phyloP scores from a whole-genome alignment of 2,329 filamentous ascomycete species.

The Colletotrichum sojae region DNA sequence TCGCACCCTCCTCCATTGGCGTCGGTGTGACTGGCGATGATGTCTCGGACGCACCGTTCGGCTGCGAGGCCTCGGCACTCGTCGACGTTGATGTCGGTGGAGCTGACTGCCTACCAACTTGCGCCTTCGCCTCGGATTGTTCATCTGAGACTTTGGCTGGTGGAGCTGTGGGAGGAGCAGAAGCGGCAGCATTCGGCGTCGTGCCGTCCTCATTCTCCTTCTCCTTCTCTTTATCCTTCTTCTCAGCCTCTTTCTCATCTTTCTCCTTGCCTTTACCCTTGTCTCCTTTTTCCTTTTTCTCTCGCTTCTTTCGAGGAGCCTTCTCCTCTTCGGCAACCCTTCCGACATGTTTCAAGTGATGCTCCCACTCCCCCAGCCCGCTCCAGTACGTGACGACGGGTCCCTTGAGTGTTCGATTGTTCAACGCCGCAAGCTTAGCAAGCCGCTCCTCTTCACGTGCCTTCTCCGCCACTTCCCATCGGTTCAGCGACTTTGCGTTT shows the following conservation, averaged over 20 bases:
- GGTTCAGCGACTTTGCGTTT: slow-evolving; percentile 90
- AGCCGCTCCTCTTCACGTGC: slow-evolving; percentile 86
- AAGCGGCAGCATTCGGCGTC: slow-evolving; percentile 38
- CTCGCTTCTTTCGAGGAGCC: slow-evolving; percentile 65
- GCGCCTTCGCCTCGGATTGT: slow-evolving; percentile 1
- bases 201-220: slow-evolving; percentile 42
- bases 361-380: slow-evolving; percentile 86
- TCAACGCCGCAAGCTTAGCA: slow-evolving; percentile 87
- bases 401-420: slow-evolving; percentile 88
- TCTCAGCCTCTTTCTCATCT: slow-evolving; percentile 42
- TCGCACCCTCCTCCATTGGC: background rate
- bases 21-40: slow-evolving; percentile 5
- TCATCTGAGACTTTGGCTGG: slow-evolving; percentile 6
- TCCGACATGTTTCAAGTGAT: slow-evolving; percentile 80
- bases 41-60: slow-evolving; percentile 7
- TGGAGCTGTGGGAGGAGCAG: background rate
- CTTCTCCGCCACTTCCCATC: slow-evolving; percentile 95
- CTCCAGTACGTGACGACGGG: slow-evolving; percentile 95
- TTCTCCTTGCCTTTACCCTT: slow-evolving; percentile 52
- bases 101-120: background rate
- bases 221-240: slow-evolving; percentile 48
- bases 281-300: slow-evolving; percentile 63
- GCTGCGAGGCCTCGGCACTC: background rate
- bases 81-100: slow-evolving; percentile 11
- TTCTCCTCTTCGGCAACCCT: slow-evolving; percentile 75